Base-by-base conservation (phyloP, 2,329 filamentous ascomycete genomes). In the Calonectria fujianensis region DNA sequence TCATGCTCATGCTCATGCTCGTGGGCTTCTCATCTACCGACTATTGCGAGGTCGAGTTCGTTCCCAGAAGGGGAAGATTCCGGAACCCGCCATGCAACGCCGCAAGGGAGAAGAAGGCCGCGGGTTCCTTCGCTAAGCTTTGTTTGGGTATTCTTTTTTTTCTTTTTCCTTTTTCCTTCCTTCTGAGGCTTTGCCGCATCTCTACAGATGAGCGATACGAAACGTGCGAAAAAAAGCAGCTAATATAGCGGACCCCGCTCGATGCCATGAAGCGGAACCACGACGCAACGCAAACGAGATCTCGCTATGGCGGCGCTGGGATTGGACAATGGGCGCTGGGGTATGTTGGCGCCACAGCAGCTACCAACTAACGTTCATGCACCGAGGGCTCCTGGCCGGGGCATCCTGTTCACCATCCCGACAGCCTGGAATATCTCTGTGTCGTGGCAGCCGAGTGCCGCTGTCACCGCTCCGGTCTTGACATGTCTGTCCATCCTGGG, bases 241-340 rank as follows among this genome's bases (percentile, higher is more conserved):
- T 64, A 64, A 64, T 64, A 32, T 45, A 64, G 61, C 61, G 61
- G 39, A 48, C 61, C 39, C 61, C 61, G 39, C 39, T 45, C 29
- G 39, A 13, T 50, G 37, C 65, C 41, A 37, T 31, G 45, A 50
- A 51, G 37, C 65, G 65, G 48, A 57, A 37, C 51, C 48, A 68
- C 65, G 24, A 57, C 24, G 24, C 35, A 69, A 57, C 32, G 37
- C 37, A 69, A 37, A 59, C 52, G 29, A 32, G 24, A 50, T 61
- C 67, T 69, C 67, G 67, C 67, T 69, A 69, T 69, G 67, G 67
- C 37, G 52, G 41, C 67, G 18, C n/a, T 31, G 52, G 35, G 39
- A 69, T 69, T 69, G 67, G 67, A 69, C 67, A 61, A 61, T 50
- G 67, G 37, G 41, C 24, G 37, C 66, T 52, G 27, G 66, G 66